Evolutionary conservation across 305 asterid genomes (phyloP), one percentile per base, ranked within the genome.

Genomic region (Solanum hybrid): DNA sequence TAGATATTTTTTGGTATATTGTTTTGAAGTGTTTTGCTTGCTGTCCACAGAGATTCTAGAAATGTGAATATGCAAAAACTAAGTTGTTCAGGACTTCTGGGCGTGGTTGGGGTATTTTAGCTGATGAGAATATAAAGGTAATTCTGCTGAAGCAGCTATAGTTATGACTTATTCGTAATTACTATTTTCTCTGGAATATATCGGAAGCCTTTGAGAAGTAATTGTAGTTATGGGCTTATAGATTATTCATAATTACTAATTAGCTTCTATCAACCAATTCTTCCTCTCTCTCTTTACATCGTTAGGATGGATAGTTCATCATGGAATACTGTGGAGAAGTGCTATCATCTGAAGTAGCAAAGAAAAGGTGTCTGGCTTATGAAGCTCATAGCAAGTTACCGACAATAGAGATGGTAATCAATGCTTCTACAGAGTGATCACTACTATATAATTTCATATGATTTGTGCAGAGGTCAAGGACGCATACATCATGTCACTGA

Each of bases 291-390:
- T 86, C 31, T 77, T 74, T 89, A 28, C 84, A 82, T 91, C 88
- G 88, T 74, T 92, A 97, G 99, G 98, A 96, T 91, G 98, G 98
- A 81, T 94, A 92, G 83, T 97, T 94, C 90, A 93, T 97, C 90
- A 97, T 96, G 77, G 99, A 96, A 92, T 97, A 97, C 69, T 94
- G 98, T 36, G 98, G 99, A 92, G 99, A 96, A 93, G 94, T 97
- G 74, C 95, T 97, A 92, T 95, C 98, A 91, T 93, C 95, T 24
- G 96, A 94, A 86, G 96, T 91, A 91, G 98, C 99, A 90, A 93
- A 89, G 80, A 91, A 74, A 87, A 94, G 97, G 92, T 93, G 98
- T 86, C 95, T 94, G 86, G 90, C 91, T 89, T 96, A 97, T 91
- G 98, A 95, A 94, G 92, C 93, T 79, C 93, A 94, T 92, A 97